phyloP scores from a whole-genome alignment of 129 eudicot species.

The Flaveria bidentis region DNA sequence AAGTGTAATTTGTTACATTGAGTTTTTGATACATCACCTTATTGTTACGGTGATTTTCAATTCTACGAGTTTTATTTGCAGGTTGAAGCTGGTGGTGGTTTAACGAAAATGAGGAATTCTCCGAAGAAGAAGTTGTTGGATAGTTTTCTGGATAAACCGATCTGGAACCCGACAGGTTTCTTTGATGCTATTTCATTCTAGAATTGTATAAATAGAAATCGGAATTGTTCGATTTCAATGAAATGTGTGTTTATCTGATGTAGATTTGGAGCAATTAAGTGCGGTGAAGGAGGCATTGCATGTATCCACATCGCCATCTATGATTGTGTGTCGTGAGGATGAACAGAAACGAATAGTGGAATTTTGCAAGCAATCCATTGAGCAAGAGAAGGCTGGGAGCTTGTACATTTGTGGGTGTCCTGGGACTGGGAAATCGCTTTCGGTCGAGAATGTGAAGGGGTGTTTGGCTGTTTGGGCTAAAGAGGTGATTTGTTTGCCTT shows the following conservation, averaged over 20 bases:
- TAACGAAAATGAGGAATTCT: constrained; percentile 35
- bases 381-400: constrained; percentile 78
- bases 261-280: constrained; percentile 69
- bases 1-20: too few relatives aligned
- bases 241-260: not conserved
- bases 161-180: constrained; percentile 76
- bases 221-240: not conserved
- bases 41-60: too few relatives aligned
- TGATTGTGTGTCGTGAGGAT: constrained; percentile 72
- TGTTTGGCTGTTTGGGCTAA: constrained; percentile 64
- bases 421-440: constrained; percentile 90
- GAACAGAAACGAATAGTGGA: constrained; percentile 67
- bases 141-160: constrained; percentile 50
- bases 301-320: constrained; percentile 64
- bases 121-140: constrained; percentile 60
- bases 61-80: not conserved
- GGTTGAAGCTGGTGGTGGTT: constrained; percentile 26
- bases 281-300: constrained; percentile 86
- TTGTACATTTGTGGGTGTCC: constrained; percentile 88
- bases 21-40: too few relatives aligned
- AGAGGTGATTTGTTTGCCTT: constrained; percentile 54
- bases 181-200: not conserved
- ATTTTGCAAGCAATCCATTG: constrained; percentile 61
- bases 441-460: constrained; percentile 74
- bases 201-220: not conserved